These are phyloP conservation scores for Mrakiaceae sp. DNA, from an alignment of 1,284 basidiomycete genomes.

Conservation along the genomic window DNA sequence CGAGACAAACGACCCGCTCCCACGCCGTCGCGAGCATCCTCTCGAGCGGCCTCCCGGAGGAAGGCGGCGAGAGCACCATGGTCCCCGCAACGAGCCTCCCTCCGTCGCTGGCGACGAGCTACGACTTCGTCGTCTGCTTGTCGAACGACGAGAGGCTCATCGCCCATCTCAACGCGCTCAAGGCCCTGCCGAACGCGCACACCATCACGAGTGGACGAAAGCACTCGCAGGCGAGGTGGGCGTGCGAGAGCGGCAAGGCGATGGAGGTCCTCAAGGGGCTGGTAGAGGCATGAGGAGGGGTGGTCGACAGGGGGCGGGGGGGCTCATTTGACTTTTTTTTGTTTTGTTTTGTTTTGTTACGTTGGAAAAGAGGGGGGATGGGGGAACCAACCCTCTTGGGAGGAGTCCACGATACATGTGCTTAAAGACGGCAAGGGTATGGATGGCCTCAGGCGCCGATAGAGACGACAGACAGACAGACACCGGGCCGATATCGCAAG, in stretches of 20 bases:
- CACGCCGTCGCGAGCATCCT: conserved; percentile 65
- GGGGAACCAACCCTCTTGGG: too few relatives aligned
- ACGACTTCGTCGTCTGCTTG: conserved; percentile 54
- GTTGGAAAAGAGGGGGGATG: too few relatives aligned
- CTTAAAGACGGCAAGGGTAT: too few relatives aligned
- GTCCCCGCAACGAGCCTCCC: conserved; percentile 35
- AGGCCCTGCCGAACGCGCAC: conserved; percentile 7
- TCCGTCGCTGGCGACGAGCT: conserved; percentile 38
- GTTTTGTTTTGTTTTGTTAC: too few relatives aligned
- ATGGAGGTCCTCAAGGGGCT: neutral
- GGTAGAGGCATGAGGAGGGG: too few relatives aligned
- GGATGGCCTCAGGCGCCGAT: too few relatives aligned
- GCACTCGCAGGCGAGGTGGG: conserved; percentile 12
- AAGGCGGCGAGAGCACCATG: conserved; percentile 39
- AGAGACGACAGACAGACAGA: too few relatives aligned
- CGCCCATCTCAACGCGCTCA: conserved; percentile 6
- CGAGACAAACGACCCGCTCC: conserved; percentile 68
- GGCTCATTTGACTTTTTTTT: too few relatives aligned
- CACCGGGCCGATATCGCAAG: too few relatives aligned
- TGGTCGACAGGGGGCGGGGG: too few relatives aligned
- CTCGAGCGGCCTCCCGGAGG: conserved; percentile 27
- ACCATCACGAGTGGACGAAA: conserved; percentile 11
- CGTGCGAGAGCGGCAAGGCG: conserved; percentile 6
- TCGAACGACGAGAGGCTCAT: conserved; percentile 51
- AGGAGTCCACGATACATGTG: too few relatives aligned